phyloP scores from a whole-genome alignment of 352 stramenopile species.

The Globisporangium okanoganense region DNA sequence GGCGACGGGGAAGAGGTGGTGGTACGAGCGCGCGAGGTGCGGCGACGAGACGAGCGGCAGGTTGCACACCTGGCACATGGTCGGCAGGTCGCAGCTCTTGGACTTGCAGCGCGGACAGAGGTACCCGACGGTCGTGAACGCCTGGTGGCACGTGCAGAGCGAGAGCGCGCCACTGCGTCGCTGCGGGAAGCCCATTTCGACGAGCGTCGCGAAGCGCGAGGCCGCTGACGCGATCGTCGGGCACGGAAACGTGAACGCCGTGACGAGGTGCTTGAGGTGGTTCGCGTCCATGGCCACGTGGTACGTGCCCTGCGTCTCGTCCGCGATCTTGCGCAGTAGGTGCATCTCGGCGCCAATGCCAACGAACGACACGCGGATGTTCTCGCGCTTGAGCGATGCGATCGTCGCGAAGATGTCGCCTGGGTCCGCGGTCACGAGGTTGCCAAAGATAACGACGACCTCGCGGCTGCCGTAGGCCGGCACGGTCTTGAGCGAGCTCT shows the following conservation, averaged over 20 bases:
- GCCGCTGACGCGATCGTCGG: conserved; percentile 75
- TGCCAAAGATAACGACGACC: conserved; percentile 94
- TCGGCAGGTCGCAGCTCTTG: conserved; percentile 94
- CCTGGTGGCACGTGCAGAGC: conserved; percentile 82
- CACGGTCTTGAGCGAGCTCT: conserved; percentile 89
- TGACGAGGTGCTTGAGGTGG: conserved; percentile 92
- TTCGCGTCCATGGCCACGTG: conserved; percentile 91
- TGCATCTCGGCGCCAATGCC: conserved; percentile 94
- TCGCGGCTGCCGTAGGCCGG: conserved; percentile 82
- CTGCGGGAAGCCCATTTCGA: conserved; percentile 86
- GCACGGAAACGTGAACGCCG: conserved; percentile 93
- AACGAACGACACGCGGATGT: conserved; percentile 93
- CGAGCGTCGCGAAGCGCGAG: conserved; percentile 65
- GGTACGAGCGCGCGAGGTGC: conserved; percentile 97
- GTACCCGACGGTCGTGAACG: conserved; percentile 89
- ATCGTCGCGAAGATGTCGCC: conserved; percentile 95
- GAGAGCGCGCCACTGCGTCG: conserved; percentile 68
- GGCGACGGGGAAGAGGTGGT: conserved; percentile 97
- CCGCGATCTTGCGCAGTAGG: conserved; percentile 72
- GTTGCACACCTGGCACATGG: conserved; percentile 95
- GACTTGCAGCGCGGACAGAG: conserved; percentile 93
- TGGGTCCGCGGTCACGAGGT: conserved; percentile 95
- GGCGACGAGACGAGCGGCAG: conserved; percentile 95
- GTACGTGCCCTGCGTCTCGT: conserved; percentile 93
- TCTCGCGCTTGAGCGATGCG: conserved; percentile 84